phyloP scores from a whole-genome alignment of 495 filamentous ascomycete genomes.

The Penicillium macrosclerotiorum region DNA sequence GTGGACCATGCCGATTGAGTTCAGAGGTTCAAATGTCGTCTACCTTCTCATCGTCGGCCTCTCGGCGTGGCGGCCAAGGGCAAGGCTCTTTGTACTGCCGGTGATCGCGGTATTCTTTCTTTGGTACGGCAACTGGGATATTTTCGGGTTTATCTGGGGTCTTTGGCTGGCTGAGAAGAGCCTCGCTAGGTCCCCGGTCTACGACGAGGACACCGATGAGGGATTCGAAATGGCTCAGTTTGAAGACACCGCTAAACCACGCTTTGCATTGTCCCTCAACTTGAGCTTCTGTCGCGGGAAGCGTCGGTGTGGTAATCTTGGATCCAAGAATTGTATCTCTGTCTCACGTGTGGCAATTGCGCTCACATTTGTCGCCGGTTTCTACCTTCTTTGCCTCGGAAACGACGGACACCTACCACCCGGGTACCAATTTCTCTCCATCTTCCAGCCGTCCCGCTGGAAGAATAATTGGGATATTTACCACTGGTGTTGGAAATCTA shows the following conservation, averaged over 20 bases:
- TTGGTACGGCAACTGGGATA: conserved; percentile 40
- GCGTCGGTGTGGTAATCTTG: background rate
- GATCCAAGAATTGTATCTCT: background rate
- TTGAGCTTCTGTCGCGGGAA: background rate
- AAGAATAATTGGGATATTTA: conserved; percentile 19
- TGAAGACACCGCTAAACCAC: background rate
- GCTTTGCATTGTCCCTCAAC: background rate
- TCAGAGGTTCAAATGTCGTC: conserved; percentile 46
- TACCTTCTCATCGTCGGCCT: conserved; percentile 39
- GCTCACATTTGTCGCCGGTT: conserved; percentile 16
- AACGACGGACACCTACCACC: conserved; percentile 21
- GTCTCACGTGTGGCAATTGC: conserved; percentile 1
- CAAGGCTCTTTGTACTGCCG: conserved; percentile 31
- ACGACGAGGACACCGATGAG: conserved; percentile 11
- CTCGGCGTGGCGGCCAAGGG: conserved; percentile 28
- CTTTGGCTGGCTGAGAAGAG: conserved; percentile 41
- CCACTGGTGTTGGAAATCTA: conserved; percentile 21
- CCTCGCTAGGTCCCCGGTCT: conserved; percentile 14
- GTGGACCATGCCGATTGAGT: conserved; percentile 53
- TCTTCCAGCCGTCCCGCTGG: conserved; percentile 20
- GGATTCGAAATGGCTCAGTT: conserved; percentile 12
- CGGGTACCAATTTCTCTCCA: conserved; percentile 21
- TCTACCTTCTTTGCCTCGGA: conserved; percentile 26
- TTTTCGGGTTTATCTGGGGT: conserved; percentile 46
- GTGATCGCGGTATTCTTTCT: conserved; percentile 32